Percentiles rank a stretch among this genome's conserved stretches.
These are phyloP conservation scores for Aquilaria sinensis DNA, from an alignment of 345 rosid species.

Conservation along the genomic window DNA sequence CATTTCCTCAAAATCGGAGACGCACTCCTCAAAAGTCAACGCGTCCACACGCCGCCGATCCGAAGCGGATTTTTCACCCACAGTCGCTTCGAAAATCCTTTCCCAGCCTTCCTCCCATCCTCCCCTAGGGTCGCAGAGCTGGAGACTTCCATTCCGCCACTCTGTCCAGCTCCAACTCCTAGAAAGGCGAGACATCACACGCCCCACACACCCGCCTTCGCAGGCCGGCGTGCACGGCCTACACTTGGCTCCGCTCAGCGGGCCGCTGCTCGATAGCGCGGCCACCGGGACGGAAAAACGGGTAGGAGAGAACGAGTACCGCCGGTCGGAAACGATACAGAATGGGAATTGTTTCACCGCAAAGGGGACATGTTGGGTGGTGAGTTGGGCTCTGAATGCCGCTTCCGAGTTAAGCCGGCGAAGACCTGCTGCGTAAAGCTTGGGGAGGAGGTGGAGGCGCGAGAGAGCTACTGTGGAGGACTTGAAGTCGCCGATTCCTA, in stretches of 20 bases:
- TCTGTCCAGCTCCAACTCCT: constrained; percentile 76
- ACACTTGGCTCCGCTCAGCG: constrained; percentile 86
- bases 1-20: constrained; percentile 46
- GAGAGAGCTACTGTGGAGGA: constrained; percentile 61
- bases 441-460: constrained; percentile 61
- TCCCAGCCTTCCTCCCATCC: constrained; percentile 75
- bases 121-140: constrained; percentile 59
- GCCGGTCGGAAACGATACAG: constrained; percentile 58
- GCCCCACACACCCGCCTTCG: constrained; percentile 45
- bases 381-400: constrained; percentile 67
- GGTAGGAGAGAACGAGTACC: constrained; percentile 50
- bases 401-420: constrained; percentile 68
- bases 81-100: constrained; percentile 37
- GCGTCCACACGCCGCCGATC: constrained; percentile 31
- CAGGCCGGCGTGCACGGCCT: constrained; percentile 65
- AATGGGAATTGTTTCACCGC: constrained; percentile 46
- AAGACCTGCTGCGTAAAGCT: constrained; percentile 45
- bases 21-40: constrained; percentile 31
- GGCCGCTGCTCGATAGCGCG: constrained; percentile 49
- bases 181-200: constrained; percentile 35
- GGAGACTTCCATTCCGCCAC: constrained; percentile 46
- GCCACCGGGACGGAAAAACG: constrained; percentile 65
- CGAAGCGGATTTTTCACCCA: constrained; percentile 34
- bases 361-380: constrained; percentile 37
- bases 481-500: constrained; percentile 64